Conservation (phyloP, 441 rosid genomes). For the Populus tomentosa region DNA sequence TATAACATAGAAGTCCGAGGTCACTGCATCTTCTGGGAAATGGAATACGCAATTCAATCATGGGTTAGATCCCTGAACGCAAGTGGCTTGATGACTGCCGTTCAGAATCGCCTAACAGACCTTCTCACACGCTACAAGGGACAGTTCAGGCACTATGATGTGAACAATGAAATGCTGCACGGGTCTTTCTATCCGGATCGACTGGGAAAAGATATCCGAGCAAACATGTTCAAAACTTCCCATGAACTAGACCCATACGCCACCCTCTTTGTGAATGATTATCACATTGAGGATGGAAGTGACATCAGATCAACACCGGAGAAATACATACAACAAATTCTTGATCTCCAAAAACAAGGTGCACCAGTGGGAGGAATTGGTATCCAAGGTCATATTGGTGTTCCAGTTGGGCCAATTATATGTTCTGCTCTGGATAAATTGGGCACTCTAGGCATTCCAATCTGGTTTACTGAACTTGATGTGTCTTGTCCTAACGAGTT, state of each 20-base stretch:
- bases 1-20: constrained; percentile 65
- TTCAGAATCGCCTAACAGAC: constrained; percentile 59
- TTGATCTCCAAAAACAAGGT: constrained; percentile 69
- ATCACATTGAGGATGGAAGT: constrained; percentile 74
- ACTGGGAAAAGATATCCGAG: constrained; percentile 57
- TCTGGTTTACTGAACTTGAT: constrained; percentile 92
- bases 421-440: constrained; percentile 69
- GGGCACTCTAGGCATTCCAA: constrained; percentile 71
- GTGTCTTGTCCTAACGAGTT: constrained; percentile 67
- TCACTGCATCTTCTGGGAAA: constrained; percentile 95
- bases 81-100: constrained; percentile 47
- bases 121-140: constrained; percentile 75
- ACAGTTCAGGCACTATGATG: constrained; percentile 78
- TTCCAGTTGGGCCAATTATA: constrained; percentile 71
- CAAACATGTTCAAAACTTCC: constrained; percentile 68
- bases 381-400: constrained; percentile 78
- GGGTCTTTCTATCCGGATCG: constrained; percentile 76
- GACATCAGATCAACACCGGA: constrained; percentile 74
- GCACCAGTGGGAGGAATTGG: constrained; percentile 89
- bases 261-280: constrained; percentile 74
- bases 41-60: constrained; percentile 58
- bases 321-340: constrained; percentile 54
- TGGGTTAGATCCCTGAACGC: constrained; percentile 69
- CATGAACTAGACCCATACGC: constrained; percentile 69
- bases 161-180: constrained; percentile 90